phyloP scores from a whole-genome alignment of 202 grass and related monocot species.

The Cymbopogon flexuosus region DNA sequence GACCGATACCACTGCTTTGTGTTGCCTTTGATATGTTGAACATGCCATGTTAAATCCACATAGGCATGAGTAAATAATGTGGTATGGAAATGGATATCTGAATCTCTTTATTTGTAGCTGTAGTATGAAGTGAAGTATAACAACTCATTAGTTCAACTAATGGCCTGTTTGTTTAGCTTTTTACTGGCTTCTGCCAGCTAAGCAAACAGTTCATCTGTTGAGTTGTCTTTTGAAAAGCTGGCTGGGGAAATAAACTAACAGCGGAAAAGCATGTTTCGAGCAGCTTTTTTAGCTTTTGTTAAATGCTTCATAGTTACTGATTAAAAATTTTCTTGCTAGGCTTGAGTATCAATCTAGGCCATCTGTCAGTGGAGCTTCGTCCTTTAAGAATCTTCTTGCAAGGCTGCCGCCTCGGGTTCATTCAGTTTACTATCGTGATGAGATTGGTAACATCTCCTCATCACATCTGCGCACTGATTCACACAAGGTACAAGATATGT shows the following conservation, averaged over 20 bases:
- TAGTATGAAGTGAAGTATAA: conserved; percentile 29
- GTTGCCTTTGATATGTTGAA: background rate
- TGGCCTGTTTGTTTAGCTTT: background rate
- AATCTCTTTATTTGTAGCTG: background rate
- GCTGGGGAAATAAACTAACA: background rate
- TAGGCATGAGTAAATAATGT: background rate
- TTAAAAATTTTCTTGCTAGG: conserved; percentile 36
- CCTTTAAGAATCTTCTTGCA: conserved; percentile 73
- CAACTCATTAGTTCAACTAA: background rate
- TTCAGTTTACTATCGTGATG: conserved; percentile 79
- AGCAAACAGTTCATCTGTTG: background rate
- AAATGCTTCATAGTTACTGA: conserved; percentile 3
- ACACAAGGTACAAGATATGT: conserved; percentile 43
- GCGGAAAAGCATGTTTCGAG: background rate
- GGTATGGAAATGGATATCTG: background rate
- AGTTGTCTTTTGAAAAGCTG: background rate
- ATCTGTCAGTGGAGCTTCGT: conserved; percentile 51
- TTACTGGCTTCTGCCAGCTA: background rate
- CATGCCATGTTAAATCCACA: background rate
- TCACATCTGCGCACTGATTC: conserved; percentile 63
- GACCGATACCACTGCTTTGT: background rate
- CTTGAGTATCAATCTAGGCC: conserved; percentile 72
- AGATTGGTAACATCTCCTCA: conserved; percentile 76
- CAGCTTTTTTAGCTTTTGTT: background rate
- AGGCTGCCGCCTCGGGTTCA: conserved; percentile 59